Conservation (phyloP, 495 filamentous ascomycete genomes). For the Talaromyces stipitatus region DNA sequence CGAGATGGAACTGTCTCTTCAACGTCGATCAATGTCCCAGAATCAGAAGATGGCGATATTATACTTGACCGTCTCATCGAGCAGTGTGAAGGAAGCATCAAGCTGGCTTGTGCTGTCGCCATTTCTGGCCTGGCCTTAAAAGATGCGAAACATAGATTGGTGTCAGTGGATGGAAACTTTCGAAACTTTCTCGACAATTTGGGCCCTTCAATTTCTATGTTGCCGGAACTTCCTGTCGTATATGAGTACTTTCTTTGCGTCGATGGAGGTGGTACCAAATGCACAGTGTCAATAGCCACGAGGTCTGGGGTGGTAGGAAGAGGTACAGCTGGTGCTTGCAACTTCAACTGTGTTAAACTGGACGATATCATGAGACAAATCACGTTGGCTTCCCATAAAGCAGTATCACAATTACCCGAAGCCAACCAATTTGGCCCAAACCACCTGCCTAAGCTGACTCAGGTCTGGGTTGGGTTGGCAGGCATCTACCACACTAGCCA, state of each 20-base stretch:
- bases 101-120: neutral
- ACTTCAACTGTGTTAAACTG: neutral
- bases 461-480: neutral
- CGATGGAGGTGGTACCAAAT: neutral
- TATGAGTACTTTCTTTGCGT: neutral
- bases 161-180: neutral
- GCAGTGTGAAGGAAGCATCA: neutral
- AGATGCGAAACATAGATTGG: neutral
- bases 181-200: neutral
- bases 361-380: neutral
- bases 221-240: neutral
- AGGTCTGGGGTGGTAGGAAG: neutral
- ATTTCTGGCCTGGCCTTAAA: neutral
- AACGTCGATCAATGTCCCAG: neutral
- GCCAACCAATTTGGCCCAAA: neutral
- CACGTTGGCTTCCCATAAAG: neutral
- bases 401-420: neutral
- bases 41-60: neutral
- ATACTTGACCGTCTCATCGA: neutral
- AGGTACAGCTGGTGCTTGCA: neutral
- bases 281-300: neutral
- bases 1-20: neutral
- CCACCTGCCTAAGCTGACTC: neutral
- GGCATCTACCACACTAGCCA: neutral
- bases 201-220: neutral